Evolutionary conservation across 345 rosid genomes (phyloP).

Genomic region (Raphanus sativus): DNA sequence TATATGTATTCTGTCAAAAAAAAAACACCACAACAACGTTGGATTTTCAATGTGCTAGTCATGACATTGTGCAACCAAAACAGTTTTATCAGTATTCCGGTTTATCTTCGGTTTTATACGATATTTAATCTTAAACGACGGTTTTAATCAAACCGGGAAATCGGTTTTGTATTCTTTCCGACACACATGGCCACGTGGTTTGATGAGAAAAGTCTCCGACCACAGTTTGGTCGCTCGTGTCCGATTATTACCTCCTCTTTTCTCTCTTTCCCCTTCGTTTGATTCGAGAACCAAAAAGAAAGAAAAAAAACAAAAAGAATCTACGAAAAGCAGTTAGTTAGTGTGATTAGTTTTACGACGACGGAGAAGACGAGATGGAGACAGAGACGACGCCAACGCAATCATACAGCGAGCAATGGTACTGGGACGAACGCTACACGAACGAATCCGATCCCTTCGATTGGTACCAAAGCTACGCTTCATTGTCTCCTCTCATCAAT

Average conservation of each 20-base stretch:
- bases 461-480: conserved; percentile 85
- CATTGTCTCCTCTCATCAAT: conserved; percentile 75
- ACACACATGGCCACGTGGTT: conserved; percentile 17
- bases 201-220: neutral
- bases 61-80: neutral
- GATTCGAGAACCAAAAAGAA: neutral
- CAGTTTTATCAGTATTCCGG: neutral
- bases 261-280: conserved; percentile 5
- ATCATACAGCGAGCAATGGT: conserved; percentile 82
- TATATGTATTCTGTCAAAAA: neutral
- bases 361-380: conserved; percentile 25
- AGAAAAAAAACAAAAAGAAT: neutral
- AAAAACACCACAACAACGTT: neutral
- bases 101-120: neutral
- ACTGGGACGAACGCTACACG: conserved; percentile 88
- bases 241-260: neutral
- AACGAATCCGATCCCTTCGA: conserved; percentile 77
- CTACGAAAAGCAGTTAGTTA: neutral
- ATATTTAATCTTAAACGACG: neutral
- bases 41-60: neutral
- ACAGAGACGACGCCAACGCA: conserved; percentile 52
- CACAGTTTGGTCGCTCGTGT: conserved; percentile 11
- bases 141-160: neutral
- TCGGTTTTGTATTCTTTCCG: neutral
- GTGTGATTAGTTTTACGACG: conserved; percentile 13